Base-by-base conservation (phyloP, 1,284 basidiomycete species). In the Cryptococcus deneoformans region DNA sequence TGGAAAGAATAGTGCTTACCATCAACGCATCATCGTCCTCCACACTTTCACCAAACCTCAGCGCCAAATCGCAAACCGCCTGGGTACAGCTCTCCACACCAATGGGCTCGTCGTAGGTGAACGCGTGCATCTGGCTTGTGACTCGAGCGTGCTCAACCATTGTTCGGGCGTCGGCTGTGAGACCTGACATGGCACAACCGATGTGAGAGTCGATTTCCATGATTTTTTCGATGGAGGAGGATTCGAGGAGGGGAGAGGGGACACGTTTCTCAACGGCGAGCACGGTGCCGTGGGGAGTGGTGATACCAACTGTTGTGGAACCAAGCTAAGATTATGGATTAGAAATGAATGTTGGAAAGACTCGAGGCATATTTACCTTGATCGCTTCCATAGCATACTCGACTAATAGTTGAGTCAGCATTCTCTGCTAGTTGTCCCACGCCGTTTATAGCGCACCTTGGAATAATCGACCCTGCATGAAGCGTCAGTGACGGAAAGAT, bases 71-170 rank as follows among this genome's bases (percentile, higher is more conserved):
- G 78, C 94, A 98, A 44, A 99, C 93, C 0, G 95, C 92, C 81
- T 99, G 96, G 2, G 96, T 97, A 56, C 87, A 92, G 73, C 90
- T 93, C 82, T 97, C 94, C 56, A 99, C 92, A 73, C 92, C 92
- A 80, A 99, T 99, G 68, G 79, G 82, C 80, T 99, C 96, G 80
- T 99, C 91, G 76, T 96, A 99, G 6, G 91, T 96, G 81, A 99
- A 99, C 1, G 87, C 80, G 79, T 99, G 96, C 80, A 95, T 97
- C 80, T 98, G 91, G 29, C 78, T 87, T 79, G 95, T 98, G 56
- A 98, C 92, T 59, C 95, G 86, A n/a, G 95, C 96, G 77, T 99
- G 96, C 83, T 99, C 96, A 77, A 99, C 92, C 91, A 99, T 99
- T 47, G 96, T 99, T 65, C 96, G 85, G 52, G 96, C 96, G 79